Base-by-base conservation (phyloP, 2,329 filamentous ascomycete genomes). In the Proliferodiscus dingleyae region DNA sequence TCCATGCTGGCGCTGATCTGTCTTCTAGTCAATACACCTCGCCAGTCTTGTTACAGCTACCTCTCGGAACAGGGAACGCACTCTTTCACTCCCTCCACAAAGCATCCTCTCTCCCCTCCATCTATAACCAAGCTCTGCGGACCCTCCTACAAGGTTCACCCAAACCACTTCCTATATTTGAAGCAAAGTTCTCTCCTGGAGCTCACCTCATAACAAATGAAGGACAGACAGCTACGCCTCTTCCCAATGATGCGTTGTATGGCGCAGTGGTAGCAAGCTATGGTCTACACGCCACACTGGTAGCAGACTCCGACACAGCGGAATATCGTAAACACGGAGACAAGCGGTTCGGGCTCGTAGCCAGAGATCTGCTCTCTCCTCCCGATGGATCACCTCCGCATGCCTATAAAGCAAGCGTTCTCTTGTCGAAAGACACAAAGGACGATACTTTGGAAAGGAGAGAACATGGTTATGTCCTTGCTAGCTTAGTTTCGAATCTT, bases 191-290 rank as follows among this genome's bases (percentile, higher is more conserved):
- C 58, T 78, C 83, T 0, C 66, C 74, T 0, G 80, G 79, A 1
- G 63, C 71, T 3, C 50, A 55, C 9, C 69, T 71, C 10, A 69
- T 75, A 58, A 68, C 68, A 2, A 54, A 61, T 8, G 59, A 63
- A 53, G 57, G 53, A 6, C 57, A 53, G 22, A 57, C 47, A 0
- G 52, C 55, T 6, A 59, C 53, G 2, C 53, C 56, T 1, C 46
- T 64, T 5, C 37, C 40, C 2, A 52, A 58, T 5, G 50, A 57
- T 36, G 40, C 45, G 43, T 69, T 85, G 19, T 77, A 85, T 58
- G 90, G 89, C 21, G 85, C 85, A 19, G 88, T 96, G 18, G 90
- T 97, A 2, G 84, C 83, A 36, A 93, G 86, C 64, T 95, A 94
- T 77, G 91, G 87, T 16, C 81, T 97, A 60, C 91, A 97, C 61